Evolutionary conservation across 176 grass and related monocot species (phyloP).

Genomic region (Phoenix dactylifera): DNA sequence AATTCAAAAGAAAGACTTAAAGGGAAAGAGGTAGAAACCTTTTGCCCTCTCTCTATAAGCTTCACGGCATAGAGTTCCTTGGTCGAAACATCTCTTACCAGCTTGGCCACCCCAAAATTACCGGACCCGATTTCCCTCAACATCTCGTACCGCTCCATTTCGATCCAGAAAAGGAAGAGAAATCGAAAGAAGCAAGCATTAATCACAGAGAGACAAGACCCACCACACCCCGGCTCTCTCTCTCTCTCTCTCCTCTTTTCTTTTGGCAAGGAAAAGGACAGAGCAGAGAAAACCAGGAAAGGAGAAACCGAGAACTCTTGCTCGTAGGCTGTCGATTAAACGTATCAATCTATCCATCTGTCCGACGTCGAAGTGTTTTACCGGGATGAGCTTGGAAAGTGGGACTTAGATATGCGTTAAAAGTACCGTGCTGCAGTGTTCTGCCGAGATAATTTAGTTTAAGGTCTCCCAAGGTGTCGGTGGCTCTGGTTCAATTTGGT

Average conservation of each 20-base stretch:
- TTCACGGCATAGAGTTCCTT: slow-evolving; percentile 89
- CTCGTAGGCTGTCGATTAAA: background rate
- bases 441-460: too few relatives aligned
- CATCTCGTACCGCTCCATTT: slow-evolving; percentile 88
- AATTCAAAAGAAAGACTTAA: background rate
- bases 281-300: background rate
- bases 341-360: background rate
- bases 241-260: background rate
- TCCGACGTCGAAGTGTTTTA: background rate
- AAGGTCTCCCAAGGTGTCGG: too few relatives aligned
- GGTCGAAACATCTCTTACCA: slow-evolving; percentile 69
- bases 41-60: slow-evolving; percentile 86
- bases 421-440: background rate
- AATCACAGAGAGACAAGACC: background rate
- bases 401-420: background rate
- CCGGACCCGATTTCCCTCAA: slow-evolving; percentile 90
- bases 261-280: background rate
- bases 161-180: background rate
- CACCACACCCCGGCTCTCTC: background rate
- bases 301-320: background rate
- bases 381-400: background rate
- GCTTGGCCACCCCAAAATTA: slow-evolving; percentile 92
- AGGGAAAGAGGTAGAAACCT: slow-evolving; percentile 23
- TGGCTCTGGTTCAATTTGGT: too few relatives aligned
- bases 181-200: too few relatives aligned